Evolutionary conservation across 805 yeast genomes (phyloP), one percentile per base, ranked within the genome.

Genomic region (Saturnispora bothae): DNA sequence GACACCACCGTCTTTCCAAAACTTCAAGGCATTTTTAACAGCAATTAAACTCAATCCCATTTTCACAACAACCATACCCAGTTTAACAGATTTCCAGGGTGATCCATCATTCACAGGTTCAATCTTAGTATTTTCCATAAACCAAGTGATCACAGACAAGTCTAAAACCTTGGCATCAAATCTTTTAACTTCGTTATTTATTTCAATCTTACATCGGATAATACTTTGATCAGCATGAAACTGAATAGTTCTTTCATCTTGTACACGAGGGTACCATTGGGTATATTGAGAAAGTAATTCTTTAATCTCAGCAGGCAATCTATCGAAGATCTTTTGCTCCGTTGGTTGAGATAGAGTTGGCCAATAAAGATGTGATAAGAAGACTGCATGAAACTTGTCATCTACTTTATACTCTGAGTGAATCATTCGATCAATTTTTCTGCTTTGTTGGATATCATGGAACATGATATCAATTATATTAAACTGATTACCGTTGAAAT

Each of bases 351-450:
- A 49, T n/a, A 71, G 49, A 4, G 66, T 61, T 1, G 88, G 84
- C 98, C 98, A 89, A 53, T 77, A 89, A 15, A 82, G 56, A 43
- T 80, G 73, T 1, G 96, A 85, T 9, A 89, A 59, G 15, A 85
- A 65, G 3, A 79, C 66, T 0, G 83, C 72, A 38, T 72, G 43
- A 42, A 4, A 48, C 13, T 17, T 41, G 14, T 31, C 14, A 12
- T 57, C 45, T 33, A 20, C 44, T 14, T 73, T 58, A 4, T 5
- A 50, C 41, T 3, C 43, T 40, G 34, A n/a, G 15, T 40, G 28
- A 7, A 45, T 45, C 20, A 27, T 29, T 2, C 4, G 5, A 45
- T 76, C 73, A 7, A 73, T 54, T 3, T 50, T 48, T 38, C 65
- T 61, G 47, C 94, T 79, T 20, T 71, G 73, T 15, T 61, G 52